Conservation (phyloP, 1,139 yeast species). For the Geotrichum europaeum region DNA sequence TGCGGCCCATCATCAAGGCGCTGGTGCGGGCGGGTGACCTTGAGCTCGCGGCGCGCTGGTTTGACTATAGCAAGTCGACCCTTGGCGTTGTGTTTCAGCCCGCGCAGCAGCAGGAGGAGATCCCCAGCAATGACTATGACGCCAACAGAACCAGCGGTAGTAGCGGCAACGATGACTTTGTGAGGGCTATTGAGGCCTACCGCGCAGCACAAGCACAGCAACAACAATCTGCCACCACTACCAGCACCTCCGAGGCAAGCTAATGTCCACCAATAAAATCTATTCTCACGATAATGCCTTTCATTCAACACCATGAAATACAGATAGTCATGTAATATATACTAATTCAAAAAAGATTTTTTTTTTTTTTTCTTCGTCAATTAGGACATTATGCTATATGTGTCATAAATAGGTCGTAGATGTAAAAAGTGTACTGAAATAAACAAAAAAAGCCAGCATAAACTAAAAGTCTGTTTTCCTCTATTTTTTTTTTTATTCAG, state of each 20-base stretch:
- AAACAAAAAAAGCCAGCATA: background rate
- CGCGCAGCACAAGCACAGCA: background rate
- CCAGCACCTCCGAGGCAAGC: background rate
- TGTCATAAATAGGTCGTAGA: background rate
- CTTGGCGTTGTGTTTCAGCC: background rate
- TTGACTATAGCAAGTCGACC: background rate
- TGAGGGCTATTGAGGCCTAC: background rate
- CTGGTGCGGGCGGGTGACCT: background rate
- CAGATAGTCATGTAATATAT: background rate
- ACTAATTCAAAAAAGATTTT: no score
- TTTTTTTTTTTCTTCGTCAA: background rate
- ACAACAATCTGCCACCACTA: background rate
- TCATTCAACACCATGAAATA: background rate
- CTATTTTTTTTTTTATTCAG: constrained; percentile 32
- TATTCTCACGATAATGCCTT: background rate
- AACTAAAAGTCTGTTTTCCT: background rate
- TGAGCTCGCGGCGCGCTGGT: background rate
- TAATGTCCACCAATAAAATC: background rate
- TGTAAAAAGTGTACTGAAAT: background rate
- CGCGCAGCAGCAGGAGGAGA: background rate
- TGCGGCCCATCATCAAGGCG: background rate
- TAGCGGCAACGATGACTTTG: background rate
- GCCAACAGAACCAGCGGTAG: no score
- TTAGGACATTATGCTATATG: background rate
- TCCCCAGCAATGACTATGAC: no score